phyloP scores from a whole-genome alignment of 352 stramenopile genomes.

The Phytophthora kernoviae region DNA sequence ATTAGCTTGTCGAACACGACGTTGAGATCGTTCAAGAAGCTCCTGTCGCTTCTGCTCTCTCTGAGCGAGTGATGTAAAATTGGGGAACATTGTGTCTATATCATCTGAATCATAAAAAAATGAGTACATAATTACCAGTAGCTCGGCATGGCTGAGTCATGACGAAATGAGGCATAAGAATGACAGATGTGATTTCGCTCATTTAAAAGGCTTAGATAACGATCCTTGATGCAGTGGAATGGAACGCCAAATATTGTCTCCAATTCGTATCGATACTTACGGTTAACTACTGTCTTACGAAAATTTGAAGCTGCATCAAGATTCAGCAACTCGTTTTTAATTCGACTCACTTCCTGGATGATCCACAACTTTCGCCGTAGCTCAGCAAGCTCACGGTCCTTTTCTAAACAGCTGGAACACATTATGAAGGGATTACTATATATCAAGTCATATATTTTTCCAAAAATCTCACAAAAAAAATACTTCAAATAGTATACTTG shows the following conservation, averaged over 20 bases:
- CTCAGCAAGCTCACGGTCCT: constrained; percentile 3
- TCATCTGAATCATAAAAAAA: constrained; percentile 4
- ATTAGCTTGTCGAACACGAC: constrained; percentile 9
- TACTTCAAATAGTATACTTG: constrained; percentile 7
- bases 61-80: constrained; percentile 11
- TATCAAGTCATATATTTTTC: constrained; percentile 3
- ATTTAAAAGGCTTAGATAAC: constrained; percentile 7
- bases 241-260: constrained; percentile 9
- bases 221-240: constrained; percentile 8
- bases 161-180: constrained; percentile 3
- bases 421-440: constrained; percentile 10
- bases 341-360: constrained; percentile 11
- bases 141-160: constrained; percentile 13
- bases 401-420: constrained; percentile 8
- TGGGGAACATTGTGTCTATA: constrained; percentile 32
- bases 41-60: constrained; percentile 18
- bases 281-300: too few relatives aligned
- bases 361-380: constrained; percentile 13
- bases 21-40: constrained; percentile 15
- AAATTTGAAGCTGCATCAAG: constrained; percentile 7
- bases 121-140: too few relatives aligned
- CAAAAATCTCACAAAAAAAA: constrained; percentile 1
- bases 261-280: constrained; percentile 2
- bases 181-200: constrained; percentile 13
- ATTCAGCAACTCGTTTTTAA: constrained; percentile 8